These are phyloP conservation scores for Cyberlindnera euphorbiiphila DNA, from an alignment of 805 yeast genomes.

Conservation along the genomic window DNA sequence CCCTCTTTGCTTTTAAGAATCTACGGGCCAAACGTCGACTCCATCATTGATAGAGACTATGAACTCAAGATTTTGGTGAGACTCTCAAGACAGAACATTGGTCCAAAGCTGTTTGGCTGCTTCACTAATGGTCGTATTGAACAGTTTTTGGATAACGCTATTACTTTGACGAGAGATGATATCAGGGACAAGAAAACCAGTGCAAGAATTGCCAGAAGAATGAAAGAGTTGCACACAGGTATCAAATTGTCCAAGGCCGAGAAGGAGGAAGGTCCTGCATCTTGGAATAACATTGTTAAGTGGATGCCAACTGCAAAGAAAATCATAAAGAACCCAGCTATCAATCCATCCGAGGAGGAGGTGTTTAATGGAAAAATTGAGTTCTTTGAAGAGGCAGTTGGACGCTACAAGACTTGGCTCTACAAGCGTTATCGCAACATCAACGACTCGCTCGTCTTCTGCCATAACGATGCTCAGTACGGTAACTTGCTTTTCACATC, in stretches of 20 bases:
- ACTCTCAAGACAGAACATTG: conserved; percentile 73
- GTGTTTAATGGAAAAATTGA: conserved; percentile 45
- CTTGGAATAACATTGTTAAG: conserved; percentile 65
- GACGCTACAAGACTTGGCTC: conserved; percentile 61
- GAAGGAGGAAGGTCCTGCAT: conserved; percentile 53
- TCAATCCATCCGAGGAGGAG: conserved; percentile 33
- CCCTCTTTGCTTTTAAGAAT: conserved; percentile 72
- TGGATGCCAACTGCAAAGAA: conserved; percentile 57
- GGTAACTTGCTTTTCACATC: conserved; percentile 74
- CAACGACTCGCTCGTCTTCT: conserved; percentile 60
- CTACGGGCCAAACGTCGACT: conserved; percentile 84
- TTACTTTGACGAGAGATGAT: conserved; percentile 68
- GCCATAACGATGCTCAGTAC: conserved; percentile 96
- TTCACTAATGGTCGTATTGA: conserved; percentile 92
- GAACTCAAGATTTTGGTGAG: conserved; percentile 73
- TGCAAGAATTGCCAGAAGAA: conserved; percentile 87
- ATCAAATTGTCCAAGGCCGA: conserved; percentile 62
- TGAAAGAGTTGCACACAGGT: conserved; percentile 89
- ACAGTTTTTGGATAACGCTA: conserved; percentile 82
- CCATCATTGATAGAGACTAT: conserved; percentile 78
- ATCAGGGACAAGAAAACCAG: conserved; percentile 73
- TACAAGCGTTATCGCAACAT: conserved; percentile 43
- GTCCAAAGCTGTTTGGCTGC: conserved; percentile 85
- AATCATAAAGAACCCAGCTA: conserved; percentile 37
- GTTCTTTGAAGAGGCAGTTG: conserved; percentile 45